Evolutionary conservation across 2,329 filamentous ascomycete genomes (phyloP), one percentile per base, ranked within the genome.

Genomic region (Pseudocercospora ulei): DNA sequence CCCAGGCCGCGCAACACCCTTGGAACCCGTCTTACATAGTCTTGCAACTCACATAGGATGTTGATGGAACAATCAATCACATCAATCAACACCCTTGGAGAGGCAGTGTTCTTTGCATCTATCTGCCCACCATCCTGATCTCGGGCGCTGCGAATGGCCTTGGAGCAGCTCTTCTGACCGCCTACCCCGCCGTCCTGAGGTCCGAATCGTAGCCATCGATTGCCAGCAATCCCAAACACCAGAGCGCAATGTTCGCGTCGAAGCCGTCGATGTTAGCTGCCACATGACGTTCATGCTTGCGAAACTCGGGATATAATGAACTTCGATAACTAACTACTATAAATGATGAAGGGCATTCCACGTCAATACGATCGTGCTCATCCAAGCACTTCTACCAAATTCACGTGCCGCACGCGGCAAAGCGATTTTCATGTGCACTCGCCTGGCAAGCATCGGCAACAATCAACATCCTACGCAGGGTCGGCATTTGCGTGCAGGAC

Each of bases 401-500:
- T 50, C 68, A 0, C 47, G 39, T 4, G 41, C 38, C 3, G 29
- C 41, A 3, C 28, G 34, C 9, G 34, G 58, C 0, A 65, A 61
- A 43, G 62, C 64, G 5, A 43, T 69, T 5, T 41, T 69, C 9
- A 59, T 70, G 53, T 62, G 62, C 1, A 65, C 62, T 1, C 56
- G 67, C 1, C 68, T 69, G 66, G 65, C 65, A 3, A 64, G 61
- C 7, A 41, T 69, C 5, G 44, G 53, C 0, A 56, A 59, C 16
- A 69, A 69, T 41, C 22, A 47, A 14, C 16, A 13, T 7, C 43
- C 43, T 2, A 55, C 1, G 52, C 53, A 1, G 66, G 66, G 0
- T 59, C 60, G 2, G 65, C 58, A 2, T 69, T 68, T 45, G 67
- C 67, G 7, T 70, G 69, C 47, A 54, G 66, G 5, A 64, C 66